These are phyloP conservation scores for Quercus bicolor DNA, from an alignment of 306 rosid genomes.

Conservation along the genomic window DNA sequence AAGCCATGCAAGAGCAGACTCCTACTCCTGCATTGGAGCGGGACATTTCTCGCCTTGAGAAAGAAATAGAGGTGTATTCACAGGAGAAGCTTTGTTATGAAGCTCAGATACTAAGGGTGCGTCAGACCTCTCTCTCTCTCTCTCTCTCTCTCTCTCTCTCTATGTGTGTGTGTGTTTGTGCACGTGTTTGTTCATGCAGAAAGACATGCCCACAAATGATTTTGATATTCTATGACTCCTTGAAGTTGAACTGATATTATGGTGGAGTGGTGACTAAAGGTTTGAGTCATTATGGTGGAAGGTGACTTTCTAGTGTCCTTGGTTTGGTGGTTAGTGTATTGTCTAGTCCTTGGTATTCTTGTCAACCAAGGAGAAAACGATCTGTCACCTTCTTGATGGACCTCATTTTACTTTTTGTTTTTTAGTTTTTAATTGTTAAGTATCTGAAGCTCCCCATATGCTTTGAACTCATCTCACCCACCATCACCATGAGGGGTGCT, in stretches of 20 bases:
- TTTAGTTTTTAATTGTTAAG: too few species aligned
- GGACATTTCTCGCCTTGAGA: slow-evolving; percentile 84
- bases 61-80: slow-evolving; percentile 74
- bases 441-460: too few species aligned
- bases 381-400: not conserved
- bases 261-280: slow-evolving; percentile 4
- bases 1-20: slow-evolving; percentile 65
- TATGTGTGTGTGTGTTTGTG: not conserved
- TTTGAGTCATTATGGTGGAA: slow-evolving; percentile 11
- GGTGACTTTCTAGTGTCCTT: slow-evolving; percentile 10
- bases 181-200: too few species aligned
- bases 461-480: too few species aligned
- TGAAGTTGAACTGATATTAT: slow-evolving; percentile 17
- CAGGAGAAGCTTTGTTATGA: slow-evolving; percentile 90
- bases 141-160: not conserved
- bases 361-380: not conserved
- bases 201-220: not conserved
- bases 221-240: not conserved
- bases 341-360: not conserved
- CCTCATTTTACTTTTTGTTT: too few species aligned
- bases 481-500: too few species aligned
- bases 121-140: slow-evolving; percentile 9
- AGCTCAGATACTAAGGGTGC: slow-evolving; percentile 93
- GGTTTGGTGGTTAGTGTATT: slow-evolving; percentile 10
- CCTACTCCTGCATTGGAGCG: slow-evolving; percentile 53